phyloP scores from a whole-genome alignment of 495 filamentous ascomycete genomes.

The Penicillium longicatenatum region DNA sequence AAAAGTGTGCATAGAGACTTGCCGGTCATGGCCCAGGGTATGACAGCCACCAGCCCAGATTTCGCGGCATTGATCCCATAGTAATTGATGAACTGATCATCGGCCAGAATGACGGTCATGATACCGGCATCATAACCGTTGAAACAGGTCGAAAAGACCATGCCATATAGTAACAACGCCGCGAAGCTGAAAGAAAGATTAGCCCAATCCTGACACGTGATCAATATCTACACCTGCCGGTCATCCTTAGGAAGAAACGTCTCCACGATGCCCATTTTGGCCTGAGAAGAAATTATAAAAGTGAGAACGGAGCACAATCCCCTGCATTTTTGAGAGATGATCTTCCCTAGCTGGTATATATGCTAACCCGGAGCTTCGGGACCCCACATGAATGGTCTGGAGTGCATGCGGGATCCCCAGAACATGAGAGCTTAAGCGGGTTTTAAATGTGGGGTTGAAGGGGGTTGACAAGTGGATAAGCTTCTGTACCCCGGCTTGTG shows the following conservation, averaged over 20 bases:
- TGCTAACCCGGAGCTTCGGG: conserved; percentile 8
- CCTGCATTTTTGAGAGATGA: background rate
- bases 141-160: conserved; percentile 40
- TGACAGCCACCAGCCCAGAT: conserved; percentile 37
- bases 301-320: background rate
- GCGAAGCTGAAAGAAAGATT: conserved; percentile 29
- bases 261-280: conserved; percentile 30
- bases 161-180: conserved; percentile 35
- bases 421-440: background rate
- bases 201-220: too few species aligned
- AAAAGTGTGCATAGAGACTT: background rate
- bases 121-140: conserved; percentile 45
- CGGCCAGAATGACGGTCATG: conserved; percentile 42
- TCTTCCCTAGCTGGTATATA: conserved; percentile 10
- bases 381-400: conserved; percentile 17
- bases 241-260: conserved; percentile 35
- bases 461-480: background rate
- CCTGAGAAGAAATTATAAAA: background rate
- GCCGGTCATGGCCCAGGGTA: conserved; percentile 43
- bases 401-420: background rate
- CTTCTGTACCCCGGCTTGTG: background rate
- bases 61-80: conserved; percentile 31
- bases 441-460: background rate
- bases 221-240: too few species aligned
- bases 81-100: conserved; percentile 39